phyloP scores from a whole-genome alignment of 495 filamentous ascomycete species.

The Penicillium cataractarum region DNA sequence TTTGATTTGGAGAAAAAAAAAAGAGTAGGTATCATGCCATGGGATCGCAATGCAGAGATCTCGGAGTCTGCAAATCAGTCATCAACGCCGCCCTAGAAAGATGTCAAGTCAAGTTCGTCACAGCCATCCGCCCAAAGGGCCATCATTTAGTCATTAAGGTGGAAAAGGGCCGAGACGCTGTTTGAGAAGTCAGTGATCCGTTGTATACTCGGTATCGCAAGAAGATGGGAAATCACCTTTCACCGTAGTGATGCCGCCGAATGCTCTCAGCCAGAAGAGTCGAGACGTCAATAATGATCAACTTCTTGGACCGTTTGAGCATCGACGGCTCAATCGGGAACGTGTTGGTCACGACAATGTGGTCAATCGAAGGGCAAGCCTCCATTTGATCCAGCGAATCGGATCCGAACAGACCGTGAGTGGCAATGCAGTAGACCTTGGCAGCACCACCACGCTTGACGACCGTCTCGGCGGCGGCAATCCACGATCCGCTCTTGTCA shows the following conservation, averaged over 20 bases:
- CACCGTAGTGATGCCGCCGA: conserved; percentile 89
- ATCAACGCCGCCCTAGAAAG: conserved; percentile 28
- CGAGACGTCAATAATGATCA: conserved; percentile 86
- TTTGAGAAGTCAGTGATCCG: conserved; percentile 24
- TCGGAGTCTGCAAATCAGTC: conserved; percentile 29
- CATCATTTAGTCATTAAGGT: conserved; percentile 54
- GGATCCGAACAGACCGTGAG: conserved; percentile 89
- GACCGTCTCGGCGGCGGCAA: conserved; percentile 96
- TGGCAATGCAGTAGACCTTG: conserved; percentile 96
- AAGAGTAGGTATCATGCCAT: conserved; percentile 35
- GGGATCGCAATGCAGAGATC: conserved; percentile 22
- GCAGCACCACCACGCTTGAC: conserved; percentile 89
- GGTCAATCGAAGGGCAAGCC: conserved; percentile 86
- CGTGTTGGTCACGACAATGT: conserved; percentile 94
- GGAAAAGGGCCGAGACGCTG: conserved; percentile 85
- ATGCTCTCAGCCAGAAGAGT: conserved; percentile 90
- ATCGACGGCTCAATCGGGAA: conserved; percentile 83
- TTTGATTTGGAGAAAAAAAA: conserved; percentile 17
- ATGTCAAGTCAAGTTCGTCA: conserved; percentile 24
- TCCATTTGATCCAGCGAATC: conserved; percentile 90
- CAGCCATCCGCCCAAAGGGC: conserved; percentile 21
- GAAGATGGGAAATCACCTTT: conserved; percentile 47
- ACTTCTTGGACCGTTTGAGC: conserved; percentile 72
- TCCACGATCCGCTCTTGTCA: conserved; percentile 95
- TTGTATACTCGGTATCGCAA: background rate